Evolutionary conservation across 495 filamentous ascomycete genomes (phyloP).

Genomic region (Astrocystis sublimbata): DNA sequence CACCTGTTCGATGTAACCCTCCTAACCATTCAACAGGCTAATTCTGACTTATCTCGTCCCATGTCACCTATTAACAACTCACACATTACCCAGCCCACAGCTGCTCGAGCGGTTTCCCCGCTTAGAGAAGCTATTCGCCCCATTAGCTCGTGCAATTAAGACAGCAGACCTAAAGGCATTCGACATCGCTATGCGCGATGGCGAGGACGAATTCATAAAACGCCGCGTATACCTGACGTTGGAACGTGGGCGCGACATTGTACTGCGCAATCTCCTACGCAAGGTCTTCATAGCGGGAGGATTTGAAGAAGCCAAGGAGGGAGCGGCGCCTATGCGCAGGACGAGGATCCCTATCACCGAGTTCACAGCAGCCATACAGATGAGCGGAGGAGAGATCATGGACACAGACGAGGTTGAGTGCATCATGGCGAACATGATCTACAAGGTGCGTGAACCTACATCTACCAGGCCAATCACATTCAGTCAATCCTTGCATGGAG

Average conservation of each 20-base stretch:
- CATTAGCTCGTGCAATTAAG: slow-evolving; percentile 74
- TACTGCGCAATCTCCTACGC: slow-evolving; percentile 82
- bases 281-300: slow-evolving; percentile 85
- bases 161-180: slow-evolving; percentile 80
- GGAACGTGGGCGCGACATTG: slow-evolving; percentile 87
- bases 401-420: slow-evolving; percentile 96
- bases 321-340: slow-evolving; percentile 58
- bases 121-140: slow-evolving; percentile 75
- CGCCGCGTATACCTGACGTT: slow-evolving; percentile 94
- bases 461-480: not conserved
- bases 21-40: slow-evolving; percentile 56
- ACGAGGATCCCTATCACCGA: slow-evolving; percentile 80
- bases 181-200: slow-evolving; percentile 74
- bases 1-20: slow-evolving; percentile 4
- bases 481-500: not conserved
- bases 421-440: slow-evolving; percentile 89
- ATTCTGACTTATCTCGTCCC: slow-evolving; percentile 97
- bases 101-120: slow-evolving; percentile 75
- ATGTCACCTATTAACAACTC: slow-evolving; percentile 82
- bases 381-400: slow-evolving; percentile 61
- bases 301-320: slow-evolving; percentile 71
- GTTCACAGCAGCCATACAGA: slow-evolving; percentile 63
- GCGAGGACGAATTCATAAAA: slow-evolving; percentile 87
- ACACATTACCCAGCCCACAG: slow-evolving; percentile 70
- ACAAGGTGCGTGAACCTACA: slow-evolving; percentile 67